A percentile compares a stretch with the other conserved stretches of the same genome.
phyloP scores from a whole-genome alignment of 805 yeast genomes.

The Saturnispora besseyi region DNA sequence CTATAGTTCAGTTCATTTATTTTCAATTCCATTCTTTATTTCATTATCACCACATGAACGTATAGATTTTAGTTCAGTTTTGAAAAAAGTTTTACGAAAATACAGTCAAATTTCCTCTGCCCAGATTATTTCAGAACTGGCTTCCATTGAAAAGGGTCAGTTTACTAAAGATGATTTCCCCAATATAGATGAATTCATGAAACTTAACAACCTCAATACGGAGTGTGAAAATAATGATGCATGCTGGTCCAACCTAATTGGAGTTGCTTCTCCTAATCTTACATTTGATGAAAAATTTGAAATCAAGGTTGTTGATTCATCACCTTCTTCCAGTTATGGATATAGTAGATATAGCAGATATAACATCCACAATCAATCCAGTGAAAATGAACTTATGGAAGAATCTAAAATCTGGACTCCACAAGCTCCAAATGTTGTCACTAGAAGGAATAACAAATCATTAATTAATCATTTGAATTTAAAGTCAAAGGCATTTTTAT shows the following conservation, averaged over 20 bases:
- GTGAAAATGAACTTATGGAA: neutral
- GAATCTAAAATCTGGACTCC: constrained; percentile 8
- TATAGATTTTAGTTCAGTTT: constrained; percentile 46
- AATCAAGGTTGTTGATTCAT: constrained; percentile 3
- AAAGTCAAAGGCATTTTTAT: constrained; percentile 1
- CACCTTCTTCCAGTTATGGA: constrained; percentile 1
- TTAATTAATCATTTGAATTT: constrained; percentile 1
- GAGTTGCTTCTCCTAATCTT: constrained; percentile 6
- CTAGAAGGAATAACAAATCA: neutral
- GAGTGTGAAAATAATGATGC: constrained; percentile 3
- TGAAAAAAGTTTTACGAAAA: constrained; percentile 44
- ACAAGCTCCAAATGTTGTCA: neutral
- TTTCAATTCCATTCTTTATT: constrained; percentile 74
- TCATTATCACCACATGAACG: constrained; percentile 45
- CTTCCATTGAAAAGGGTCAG: constrained; percentile 11
- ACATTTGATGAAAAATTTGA: constrained; percentile 4
- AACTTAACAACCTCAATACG: neutral
- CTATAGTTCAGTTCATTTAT: constrained; percentile 33
- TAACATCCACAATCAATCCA: neutral
- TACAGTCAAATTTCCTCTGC: constrained; percentile 42
- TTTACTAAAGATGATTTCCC: constrained; percentile 23
- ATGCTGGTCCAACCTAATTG: neutral
- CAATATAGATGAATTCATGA: constrained; percentile 9
- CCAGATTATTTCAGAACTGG: constrained; percentile 26
- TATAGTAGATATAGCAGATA: neutral